Evolutionary conservation across 345 rosid genomes (phyloP), one percentile per base, ranked within the genome.

Genomic region (Populus tremula): DNA sequence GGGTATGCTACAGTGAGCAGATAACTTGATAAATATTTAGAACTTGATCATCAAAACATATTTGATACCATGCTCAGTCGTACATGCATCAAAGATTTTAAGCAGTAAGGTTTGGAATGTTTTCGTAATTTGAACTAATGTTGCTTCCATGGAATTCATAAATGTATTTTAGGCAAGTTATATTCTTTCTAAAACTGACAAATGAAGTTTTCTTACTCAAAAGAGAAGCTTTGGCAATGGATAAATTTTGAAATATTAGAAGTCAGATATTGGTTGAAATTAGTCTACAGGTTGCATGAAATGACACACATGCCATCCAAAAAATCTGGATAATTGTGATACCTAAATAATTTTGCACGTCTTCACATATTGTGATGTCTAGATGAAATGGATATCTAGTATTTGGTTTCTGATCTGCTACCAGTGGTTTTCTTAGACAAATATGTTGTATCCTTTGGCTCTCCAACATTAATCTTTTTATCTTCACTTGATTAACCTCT

Each of bases 1-100:
- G 99, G 96, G 99, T 93, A 92, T 73, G 92, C 79, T 75, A 54
- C 39, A 9, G 18, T 23, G 41, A 67, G 17, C 70, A 69, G 56
- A 70, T 38, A 6, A 25, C 18, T 12, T 21, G 31, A n/a, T 68
- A 6, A 73, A 2, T 64, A 71, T 47, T 16, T 79, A 18, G 25
- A 72, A 41, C 71, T 76, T 79, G 62, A 47, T 66, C 45, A 43
- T 27, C 47, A 68, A 13, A 43, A 5, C 3, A 69, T 75, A 6
- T 65, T 70, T 17, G 21, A 76, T 39, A 14, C 36, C 33, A 54
- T 29, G 6, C 12, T 14, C 69, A 50, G 50, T 75, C 33, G 7
- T 6, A 43, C 56, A 31, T 31, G 45, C 62, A 18, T 2, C 39
- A 71, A n/a, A 62, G 54, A 41, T 61, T 29, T 23, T 7, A 33